These are phyloP conservation scores for Penicillium flavigenum DNA, from an alignment of 495 filamentous ascomycete species.

Conservation along the genomic window DNA sequence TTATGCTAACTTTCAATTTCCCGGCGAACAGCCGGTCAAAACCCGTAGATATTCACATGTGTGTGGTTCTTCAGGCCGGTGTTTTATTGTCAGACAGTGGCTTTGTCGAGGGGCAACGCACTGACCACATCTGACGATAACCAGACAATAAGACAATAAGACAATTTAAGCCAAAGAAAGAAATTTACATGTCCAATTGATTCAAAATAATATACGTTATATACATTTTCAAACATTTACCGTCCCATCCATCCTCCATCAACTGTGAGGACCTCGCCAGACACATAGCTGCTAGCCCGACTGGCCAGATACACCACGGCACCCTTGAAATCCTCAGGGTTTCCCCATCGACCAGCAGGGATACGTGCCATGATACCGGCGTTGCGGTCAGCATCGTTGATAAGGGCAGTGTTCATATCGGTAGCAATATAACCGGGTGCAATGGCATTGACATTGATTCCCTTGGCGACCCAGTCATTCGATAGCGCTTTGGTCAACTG, in stretches of 20 bases:
- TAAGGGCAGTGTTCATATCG: constrained; percentile 86
- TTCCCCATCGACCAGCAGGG: constrained; percentile 83
- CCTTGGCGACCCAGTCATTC: constrained; percentile 80
- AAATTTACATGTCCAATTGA: background rate
- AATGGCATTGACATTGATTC: constrained; percentile 79
- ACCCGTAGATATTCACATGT: too few relatives aligned
- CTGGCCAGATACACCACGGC: constrained; percentile 75
- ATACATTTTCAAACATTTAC: constrained; percentile 36
- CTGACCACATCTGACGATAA: background rate
- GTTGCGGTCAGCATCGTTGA: constrained; percentile 66
- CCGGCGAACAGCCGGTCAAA: background rate
- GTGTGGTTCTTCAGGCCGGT: too few relatives aligned
- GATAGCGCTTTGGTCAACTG: constrained; percentile 85
- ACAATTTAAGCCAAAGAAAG: too few relatives aligned
- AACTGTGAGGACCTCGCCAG: constrained; percentile 75
- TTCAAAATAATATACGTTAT: background rate
- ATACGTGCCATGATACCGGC: constrained; percentile 78
- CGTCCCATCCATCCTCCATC: constrained; percentile 96
- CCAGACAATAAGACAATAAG: too few relatives aligned
- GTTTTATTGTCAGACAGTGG: background rate
- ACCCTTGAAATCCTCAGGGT: constrained; percentile 87
- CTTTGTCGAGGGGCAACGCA: background rate
- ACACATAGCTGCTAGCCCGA: constrained; percentile 75
- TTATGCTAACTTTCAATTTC: background rate
- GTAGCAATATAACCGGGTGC: constrained; percentile 84